Conservation (phyloP, 768 basidiomycete genomes). For the Clavaria fumosa region DNA sequence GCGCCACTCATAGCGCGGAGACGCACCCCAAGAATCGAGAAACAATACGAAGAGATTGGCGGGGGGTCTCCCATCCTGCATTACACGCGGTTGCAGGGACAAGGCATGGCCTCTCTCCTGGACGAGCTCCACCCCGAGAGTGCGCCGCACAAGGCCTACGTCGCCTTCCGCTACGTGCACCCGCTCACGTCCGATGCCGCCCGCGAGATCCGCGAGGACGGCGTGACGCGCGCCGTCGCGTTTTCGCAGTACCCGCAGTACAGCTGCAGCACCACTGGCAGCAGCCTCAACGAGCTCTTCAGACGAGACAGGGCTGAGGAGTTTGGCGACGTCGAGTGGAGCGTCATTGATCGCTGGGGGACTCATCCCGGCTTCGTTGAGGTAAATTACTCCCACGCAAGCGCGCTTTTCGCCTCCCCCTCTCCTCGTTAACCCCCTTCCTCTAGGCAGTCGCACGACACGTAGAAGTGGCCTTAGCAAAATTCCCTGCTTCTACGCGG, state of each 20-base stretch:
- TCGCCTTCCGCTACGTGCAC: conserved; percentile 87
- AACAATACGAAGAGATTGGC: conserved; percentile 89
- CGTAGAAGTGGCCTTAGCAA: conserved; percentile 64
- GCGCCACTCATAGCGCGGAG: conserved; percentile 83
- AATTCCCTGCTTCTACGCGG: conserved; percentile 59
- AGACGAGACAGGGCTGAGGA: conserved; percentile 46
- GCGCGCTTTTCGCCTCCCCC: conserved; percentile 1
- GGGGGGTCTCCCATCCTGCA: conserved; percentile 92
- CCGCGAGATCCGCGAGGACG: conserved; percentile 74
- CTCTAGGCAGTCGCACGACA: conserved; percentile 79
- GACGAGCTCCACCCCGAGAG: conserved; percentile 90
- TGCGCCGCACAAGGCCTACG: conserved; percentile 92
- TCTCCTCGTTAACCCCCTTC: conserved; percentile 1
- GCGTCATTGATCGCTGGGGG: conserved; percentile 96
- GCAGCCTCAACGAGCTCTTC: conserved; percentile 88
- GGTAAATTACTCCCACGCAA: conserved; percentile 25
- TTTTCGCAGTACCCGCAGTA: conserved; percentile 99
- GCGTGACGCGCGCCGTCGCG: conserved; percentile 82
- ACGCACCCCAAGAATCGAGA: conserved; percentile 83
- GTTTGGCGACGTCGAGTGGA: conserved; percentile 71
- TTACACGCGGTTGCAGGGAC: conserved; percentile 81
- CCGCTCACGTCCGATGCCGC: conserved; percentile 79
- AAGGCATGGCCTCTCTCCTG: conserved; percentile 75
- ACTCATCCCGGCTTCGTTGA: conserved; percentile 90
- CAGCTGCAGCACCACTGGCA: conserved; percentile 95